phyloP scores from a whole-genome alignment of 2,329 filamentous ascomycete genomes.

The Cercospora canescens region DNA sequence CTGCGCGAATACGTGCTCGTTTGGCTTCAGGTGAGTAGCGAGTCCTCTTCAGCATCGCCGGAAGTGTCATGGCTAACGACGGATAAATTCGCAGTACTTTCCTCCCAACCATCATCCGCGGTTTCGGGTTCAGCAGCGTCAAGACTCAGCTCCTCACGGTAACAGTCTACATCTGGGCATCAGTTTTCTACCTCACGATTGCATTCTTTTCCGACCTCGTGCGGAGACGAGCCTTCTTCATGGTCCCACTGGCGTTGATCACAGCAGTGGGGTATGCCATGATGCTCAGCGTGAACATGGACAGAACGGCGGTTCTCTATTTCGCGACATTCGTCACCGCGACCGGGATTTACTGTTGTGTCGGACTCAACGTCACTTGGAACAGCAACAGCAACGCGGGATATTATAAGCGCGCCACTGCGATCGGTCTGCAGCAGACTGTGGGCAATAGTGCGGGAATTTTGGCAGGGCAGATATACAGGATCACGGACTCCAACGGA shows the following conservation, averaged over 20 bases:
- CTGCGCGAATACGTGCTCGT: constrained; percentile 55
- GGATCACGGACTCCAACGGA: constrained; percentile 11
- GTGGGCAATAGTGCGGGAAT: constrained; percentile 52
- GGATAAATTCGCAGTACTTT: no score
- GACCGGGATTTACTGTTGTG: constrained; percentile 29
- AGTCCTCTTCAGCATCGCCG: no score
- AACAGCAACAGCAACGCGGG: constrained; percentile 50
- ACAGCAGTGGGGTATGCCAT: constrained; percentile 29
- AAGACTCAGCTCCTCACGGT: constrained; percentile 58
- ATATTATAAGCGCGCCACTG: constrained; percentile 51
- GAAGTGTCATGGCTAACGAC: no score
- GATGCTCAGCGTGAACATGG: constrained; percentile 11
- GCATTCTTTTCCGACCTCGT: constrained; percentile 49
- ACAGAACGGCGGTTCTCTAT: constrained; percentile 25
- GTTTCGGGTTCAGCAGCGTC: constrained; percentile 50
- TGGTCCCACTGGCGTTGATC: no score
- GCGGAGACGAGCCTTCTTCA: constrained; percentile 41
- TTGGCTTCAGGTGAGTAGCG: no score
- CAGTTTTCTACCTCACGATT: no score
- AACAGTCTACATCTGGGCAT: constrained; percentile 58
- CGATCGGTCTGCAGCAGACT: constrained; percentile 49
- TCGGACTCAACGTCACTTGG: constrained; percentile 51
- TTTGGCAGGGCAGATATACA: constrained; percentile 50
- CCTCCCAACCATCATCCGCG: constrained; percentile 55
- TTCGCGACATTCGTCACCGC: constrained; percentile 31